Evolutionary conservation across 306 rosid genomes (phyloP).

Genomic region (Cucurbita ficifolia): DNA sequence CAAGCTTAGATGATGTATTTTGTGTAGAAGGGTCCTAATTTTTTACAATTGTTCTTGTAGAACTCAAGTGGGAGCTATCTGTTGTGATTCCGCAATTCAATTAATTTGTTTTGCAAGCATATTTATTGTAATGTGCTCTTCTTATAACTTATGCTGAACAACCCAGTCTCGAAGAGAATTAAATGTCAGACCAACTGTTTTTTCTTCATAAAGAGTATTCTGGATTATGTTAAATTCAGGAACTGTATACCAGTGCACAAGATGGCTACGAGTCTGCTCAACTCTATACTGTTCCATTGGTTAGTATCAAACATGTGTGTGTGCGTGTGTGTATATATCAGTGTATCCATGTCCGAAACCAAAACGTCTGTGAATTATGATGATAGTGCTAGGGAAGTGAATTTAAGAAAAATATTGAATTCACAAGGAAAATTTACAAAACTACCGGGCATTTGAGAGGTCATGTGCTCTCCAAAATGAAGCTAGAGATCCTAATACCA

Average conservation of each 20-base stretch:
- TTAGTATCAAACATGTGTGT: slow-evolving; percentile 11
- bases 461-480: background rate
- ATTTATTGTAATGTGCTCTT: slow-evolving; percentile 11
- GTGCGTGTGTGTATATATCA: background rate
- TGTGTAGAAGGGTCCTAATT: background rate
- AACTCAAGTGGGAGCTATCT: background rate
- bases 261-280: slow-evolving; percentile 92
- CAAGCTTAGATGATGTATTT: background rate
- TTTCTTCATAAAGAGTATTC: slow-evolving; percentile 77
- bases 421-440: background rate
- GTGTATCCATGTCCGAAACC: background rate
- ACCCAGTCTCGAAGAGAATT: slow-evolving; percentile 58
- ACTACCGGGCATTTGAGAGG: background rate
- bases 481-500: background rate
- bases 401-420: background rate
- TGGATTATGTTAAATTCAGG: slow-evolving; percentile 49
- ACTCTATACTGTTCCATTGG: slow-evolving; percentile 61
- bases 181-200: slow-evolving; percentile 68
- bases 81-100: background rate
- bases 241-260: slow-evolving; percentile 54
- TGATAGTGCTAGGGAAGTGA: background rate
- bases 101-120: background rate
- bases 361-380: background rate
- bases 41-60: background rate
- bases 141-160: slow-evolving; percentile 31